Evolutionary conservation across 495 filamentous ascomycete genomes (phyloP), one percentile per base, ranked within the genome.

Genomic region (Aspergillus ellipticus): DNA sequence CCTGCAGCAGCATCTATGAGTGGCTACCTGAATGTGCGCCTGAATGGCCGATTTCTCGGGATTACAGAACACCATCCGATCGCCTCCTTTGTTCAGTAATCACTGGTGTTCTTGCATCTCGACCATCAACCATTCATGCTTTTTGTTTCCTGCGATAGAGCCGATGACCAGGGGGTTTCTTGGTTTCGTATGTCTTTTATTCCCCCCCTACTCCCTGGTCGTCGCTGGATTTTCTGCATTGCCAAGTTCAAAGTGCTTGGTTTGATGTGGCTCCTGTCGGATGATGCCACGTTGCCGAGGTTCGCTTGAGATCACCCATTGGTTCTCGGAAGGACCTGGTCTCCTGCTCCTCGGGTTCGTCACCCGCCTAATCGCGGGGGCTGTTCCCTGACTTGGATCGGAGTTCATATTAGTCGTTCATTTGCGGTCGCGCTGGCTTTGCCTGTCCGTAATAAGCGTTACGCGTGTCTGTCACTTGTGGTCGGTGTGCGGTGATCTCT

Each of bases 1-100:
- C 54, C 58, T 79, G 13, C 76, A 77, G 53, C 76, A 79, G 58
- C 75, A 75, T 6, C 73, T 79, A 33, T 79, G 66, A 72, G 60
- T 47, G 35, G 50, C 21, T 29, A 10, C 42, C n/a, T 16, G 21
- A 39, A 33, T 49, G 35, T 15, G 22, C 55, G 29, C 29, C 20
- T 47, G 26, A 22, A 37, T 21, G 17, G 4, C 15, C 39, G 21
- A 43, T 11, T 43, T 15, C 13, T 42, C 28, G 11, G 2, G 13
- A 29, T 9, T 43, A 3, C 4, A 8, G 20, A 28, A 11, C 11
- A 35, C 6, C 31, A 28, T 21, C 20, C 16, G 29, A 46, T 22
- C 15, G 19, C 1, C 24, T 28, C 24, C 4, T n/a, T 33, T 39
- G 10, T 39, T 39, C 35, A 39, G 35, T 39, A 9, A 39, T 39